Evolutionary conservation across 495 filamentous ascomycete genomes (phyloP), one percentile per base, ranked within the genome.

Genomic region (Penicillium daleae): DNA sequence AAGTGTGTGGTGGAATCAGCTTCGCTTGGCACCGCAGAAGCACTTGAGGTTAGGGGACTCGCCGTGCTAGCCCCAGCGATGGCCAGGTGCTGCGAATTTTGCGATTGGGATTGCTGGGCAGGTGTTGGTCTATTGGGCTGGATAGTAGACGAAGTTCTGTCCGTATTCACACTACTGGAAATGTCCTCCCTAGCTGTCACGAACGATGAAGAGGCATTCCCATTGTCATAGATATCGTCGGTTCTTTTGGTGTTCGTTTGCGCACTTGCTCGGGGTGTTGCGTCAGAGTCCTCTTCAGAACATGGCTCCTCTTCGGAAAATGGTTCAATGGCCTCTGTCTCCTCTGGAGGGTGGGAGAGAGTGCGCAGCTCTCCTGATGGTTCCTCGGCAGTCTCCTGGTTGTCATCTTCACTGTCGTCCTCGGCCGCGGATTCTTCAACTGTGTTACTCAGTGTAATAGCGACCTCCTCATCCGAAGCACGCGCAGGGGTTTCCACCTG

Each of bases 1-100:
- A 82, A 65, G 6, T 73, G 67, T 15, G 74, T 76, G 24, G 72
- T 75, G n/a, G 79, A 82, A 27, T 72, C 74, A 24, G 71, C 60
- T 51, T 80, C 78, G 51, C 75, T 80, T 37, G 68, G 39, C 29
- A 13, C 56, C 12, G 59, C 62, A 62, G 74, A 71, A 48, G 61
- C 37, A 51, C 65, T 65, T 48, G 66, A 65, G 19, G 51, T 67
- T 29, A 66, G 60, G 22, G 72, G 68, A 59, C 61, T 70, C 22
- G 57, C 39, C 42, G 65, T 63, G 52, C 66, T 55, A 17, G 61
- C 65, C 26, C 62, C 68, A 9, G 70, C 31, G 44, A 65, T 42
- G 24, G 59, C 67, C 54, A 67, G 57, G 17, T 57, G 61, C 40
- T 67, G 70, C 27, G 59, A 65, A 31, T 22, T 50, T 27, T 56